Evolutionary conservation across 345 rosid species (phyloP), one percentile per base, ranked within the genome.

Genomic region (Hibiscus syriacus): DNA sequence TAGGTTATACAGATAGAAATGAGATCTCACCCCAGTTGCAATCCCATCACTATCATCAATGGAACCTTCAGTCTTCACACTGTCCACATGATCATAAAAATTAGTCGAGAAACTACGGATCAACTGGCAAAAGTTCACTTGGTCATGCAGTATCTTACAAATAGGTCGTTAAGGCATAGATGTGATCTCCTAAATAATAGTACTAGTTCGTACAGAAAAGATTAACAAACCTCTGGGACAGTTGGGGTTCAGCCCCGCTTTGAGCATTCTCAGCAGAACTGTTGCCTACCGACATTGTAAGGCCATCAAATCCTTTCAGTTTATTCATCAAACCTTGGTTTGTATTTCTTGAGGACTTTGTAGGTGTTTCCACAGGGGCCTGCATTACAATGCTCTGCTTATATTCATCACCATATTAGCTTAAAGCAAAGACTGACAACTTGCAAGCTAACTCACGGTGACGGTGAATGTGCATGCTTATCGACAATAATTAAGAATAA

Each of bases 201-300:
- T 55, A 16, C 17, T 36, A 38, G 11, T 14, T 55, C 17, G 49
- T 25, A 53, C 62, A 4, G 17, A 16, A 53, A 38, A 39, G 53
- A 14, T 71, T 49, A 55, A 78, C 85, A 34, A 71, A 90, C 97
- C 99, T 86, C 61, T 77, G 82, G 16, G 92, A 89, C 2, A 43
- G 75, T 83, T 80, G 79, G 36, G 66, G 76, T 39, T 83, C 84
- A 36, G 75, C 83, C 58, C 76, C 87, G 26, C 52, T 81, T 16
- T 72, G 88, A 14, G 77, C 75, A 55, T 72, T 74, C 59, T 86
- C 87, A 43, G 80, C 63, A 68, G 76, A 72, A 12, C 85, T 86
- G 79, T 82, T 87, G 75, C 94, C 96, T 55, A 85, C 70, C 36
- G 97, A 86, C 90, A 93, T 86, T 56, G 92, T 92, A 78, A 94